A percentile compares a stretch with the other conserved stretches of the same genome.
These are phyloP conservation scores for Fusarium chaquense DNA, from an alignment of 2,329 filamentous ascomycete genomes.

Conservation along the genomic window DNA sequence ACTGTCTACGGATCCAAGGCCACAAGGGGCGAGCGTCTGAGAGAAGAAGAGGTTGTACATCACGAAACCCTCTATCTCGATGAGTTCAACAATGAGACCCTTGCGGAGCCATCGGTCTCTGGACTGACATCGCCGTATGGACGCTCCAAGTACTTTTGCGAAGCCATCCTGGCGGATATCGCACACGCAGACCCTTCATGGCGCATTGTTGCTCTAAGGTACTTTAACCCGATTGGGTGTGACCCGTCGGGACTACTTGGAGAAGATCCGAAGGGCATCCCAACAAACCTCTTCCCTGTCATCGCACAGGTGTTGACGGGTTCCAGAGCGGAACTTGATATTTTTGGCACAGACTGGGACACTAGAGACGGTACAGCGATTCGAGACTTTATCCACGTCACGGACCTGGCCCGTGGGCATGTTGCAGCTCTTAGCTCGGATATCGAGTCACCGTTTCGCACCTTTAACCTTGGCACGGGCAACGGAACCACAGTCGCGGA, in stretches of 20 bases:
- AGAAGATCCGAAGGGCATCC: slow-evolving; percentile 71
- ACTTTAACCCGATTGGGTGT: slow-evolving; percentile 77
- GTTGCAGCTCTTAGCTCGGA: slow-evolving; percentile 66
- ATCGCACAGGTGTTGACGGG: slow-evolving; percentile 72
- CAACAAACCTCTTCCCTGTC: slow-evolving; percentile 74
- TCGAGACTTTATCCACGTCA: slow-evolving; percentile 76
- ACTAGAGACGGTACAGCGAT: slow-evolving; percentile 75
- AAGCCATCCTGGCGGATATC: slow-evolving; percentile 73
- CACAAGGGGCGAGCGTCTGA: slow-evolving; percentile 63
- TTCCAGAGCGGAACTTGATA: slow-evolving; percentile 62
- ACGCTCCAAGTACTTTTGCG: slow-evolving; percentile 75
- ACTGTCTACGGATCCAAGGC: slow-evolving; percentile 72
- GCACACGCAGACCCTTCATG: slow-evolving; percentile 70
- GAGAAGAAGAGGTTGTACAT: slow-evolving; percentile 57
- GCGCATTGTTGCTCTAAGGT: slow-evolving; percentile 72
- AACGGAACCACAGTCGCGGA: slow-evolving; percentile 60
- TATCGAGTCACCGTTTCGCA: slow-evolving; percentile 51
- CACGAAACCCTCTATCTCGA: slow-evolving; percentile 60
- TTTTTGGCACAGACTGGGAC: slow-evolving; percentile 74
- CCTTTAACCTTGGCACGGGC: slow-evolving; percentile 61
- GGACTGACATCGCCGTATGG: slow-evolving; percentile 61
- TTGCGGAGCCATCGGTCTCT: background rate
- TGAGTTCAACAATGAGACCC: slow-evolving; percentile 52
- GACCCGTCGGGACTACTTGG: slow-evolving; percentile 72
- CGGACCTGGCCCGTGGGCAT: slow-evolving; percentile 73